Percentiles rank a stretch among this genome's conserved stretches.
These are phyloP conservation scores for Onygenales sp. DNA, from an alignment of 2,329 filamentous ascomycete species.

Conservation along the genomic window DNA sequence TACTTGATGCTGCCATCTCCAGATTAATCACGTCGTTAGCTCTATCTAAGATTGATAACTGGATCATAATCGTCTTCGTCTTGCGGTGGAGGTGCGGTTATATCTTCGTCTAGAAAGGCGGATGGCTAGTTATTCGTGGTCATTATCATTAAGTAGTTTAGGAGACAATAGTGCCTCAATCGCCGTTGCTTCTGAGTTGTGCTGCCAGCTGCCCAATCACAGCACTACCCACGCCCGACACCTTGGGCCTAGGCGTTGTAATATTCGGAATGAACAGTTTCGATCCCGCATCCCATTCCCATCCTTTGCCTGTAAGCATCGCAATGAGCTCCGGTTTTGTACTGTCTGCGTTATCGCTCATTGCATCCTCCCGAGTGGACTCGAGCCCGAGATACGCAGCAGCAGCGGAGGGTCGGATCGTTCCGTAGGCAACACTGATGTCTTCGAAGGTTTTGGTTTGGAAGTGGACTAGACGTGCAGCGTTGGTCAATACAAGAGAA, in stretches of 20 bases:
- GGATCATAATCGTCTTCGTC: background rate
- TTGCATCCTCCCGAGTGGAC: conserved; percentile 8
- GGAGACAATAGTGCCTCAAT: conserved; percentile 10
- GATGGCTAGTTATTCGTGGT: background rate
- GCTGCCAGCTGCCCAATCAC: conserved; percentile 25
- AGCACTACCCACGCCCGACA: conserved; percentile 12
- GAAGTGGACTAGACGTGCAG: conserved; percentile 22
- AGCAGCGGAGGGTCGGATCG: conserved; percentile 27
- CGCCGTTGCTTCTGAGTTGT: conserved; percentile 21
- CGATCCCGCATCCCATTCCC: conserved; percentile 28
- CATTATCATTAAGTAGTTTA: too few species aligned
- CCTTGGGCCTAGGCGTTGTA: conserved; percentile 12
- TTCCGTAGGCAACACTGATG: conserved; percentile 30
- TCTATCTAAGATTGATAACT: background rate
- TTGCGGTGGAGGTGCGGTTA: background rate
- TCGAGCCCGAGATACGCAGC: conserved; percentile 30
- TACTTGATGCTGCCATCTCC: background rate
- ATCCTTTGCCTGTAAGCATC: conserved; percentile 26
- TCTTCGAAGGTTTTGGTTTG: conserved; percentile 29
- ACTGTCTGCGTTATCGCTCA: conserved; percentile 14
- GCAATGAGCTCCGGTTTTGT: conserved; percentile 21
- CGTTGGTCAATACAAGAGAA: background rate
- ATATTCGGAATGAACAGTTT: conserved; percentile 26
- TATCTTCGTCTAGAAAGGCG: background rate
- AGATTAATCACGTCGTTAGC: background rate